Percentiles rank a stretch among this genome's conserved stretches.
These are phyloP conservation scores for Yarrowia osloensis DNA, from an alignment of 805 yeast species.

Conservation along the genomic window DNA sequence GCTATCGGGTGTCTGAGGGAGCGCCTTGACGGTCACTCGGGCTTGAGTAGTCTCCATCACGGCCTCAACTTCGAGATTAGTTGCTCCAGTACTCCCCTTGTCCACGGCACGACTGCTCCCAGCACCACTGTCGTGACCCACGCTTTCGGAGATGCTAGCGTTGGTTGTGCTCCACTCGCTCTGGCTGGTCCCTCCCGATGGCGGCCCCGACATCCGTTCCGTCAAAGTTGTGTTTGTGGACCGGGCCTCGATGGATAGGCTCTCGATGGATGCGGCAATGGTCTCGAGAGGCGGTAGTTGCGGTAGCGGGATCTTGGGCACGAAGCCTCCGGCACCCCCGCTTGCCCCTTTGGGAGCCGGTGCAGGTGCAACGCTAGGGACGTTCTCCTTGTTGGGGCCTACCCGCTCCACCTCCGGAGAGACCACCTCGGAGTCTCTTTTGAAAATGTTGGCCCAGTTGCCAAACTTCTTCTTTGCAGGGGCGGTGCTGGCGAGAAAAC, in stretches of 20 bases:
- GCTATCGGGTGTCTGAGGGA: constrained; percentile 13
- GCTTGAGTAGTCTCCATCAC: background rate
- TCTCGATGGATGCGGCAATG: constrained; percentile 11
- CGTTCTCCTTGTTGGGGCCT: constrained; percentile 7
- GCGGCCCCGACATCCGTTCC: background rate
- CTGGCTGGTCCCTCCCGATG: background rate
- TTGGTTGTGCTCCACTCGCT: constrained; percentile 19
- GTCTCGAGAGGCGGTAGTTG: constrained; percentile 15
- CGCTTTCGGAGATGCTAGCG: background rate
- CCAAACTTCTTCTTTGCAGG: constrained; percentile 24
- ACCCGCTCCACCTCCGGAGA: background rate
- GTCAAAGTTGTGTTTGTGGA: background rate
- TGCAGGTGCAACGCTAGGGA: background rate
- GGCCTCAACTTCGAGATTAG: background rate
- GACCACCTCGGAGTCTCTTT: background rate
- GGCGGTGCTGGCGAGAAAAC: background rate
- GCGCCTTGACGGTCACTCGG: background rate
- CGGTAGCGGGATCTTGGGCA: constrained; percentile 18
- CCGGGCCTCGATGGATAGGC: background rate
- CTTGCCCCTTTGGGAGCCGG: background rate
- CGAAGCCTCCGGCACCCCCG: background rate
- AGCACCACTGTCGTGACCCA: background rate
- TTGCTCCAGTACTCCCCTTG: constrained; percentile 3
- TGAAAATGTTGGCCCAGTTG: constrained; percentile 20
- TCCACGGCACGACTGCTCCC: background rate